Evolutionary conservation across 148 eudicot genomes (phyloP).

Genomic region (Chenopodium quinoa): DNA sequence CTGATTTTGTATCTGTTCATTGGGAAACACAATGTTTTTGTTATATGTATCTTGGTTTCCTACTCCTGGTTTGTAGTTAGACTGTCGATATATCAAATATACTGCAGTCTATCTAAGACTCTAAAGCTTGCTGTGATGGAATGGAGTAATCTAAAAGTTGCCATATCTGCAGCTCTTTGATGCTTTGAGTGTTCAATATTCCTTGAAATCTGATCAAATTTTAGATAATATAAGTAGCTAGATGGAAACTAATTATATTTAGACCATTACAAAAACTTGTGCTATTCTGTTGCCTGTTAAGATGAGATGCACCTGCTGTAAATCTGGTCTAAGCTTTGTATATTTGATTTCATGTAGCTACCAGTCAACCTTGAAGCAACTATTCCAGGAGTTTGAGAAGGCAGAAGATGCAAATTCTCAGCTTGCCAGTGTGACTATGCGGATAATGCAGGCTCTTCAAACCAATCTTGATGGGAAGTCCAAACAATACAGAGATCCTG

Average conservation of each 20-base stretch:
- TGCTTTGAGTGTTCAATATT: not conserved
- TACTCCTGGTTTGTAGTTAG: not conserved
- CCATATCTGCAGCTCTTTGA: not conserved
- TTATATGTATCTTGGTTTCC: not conserved
- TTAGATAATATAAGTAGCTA: not conserved
- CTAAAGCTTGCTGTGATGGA: not conserved
- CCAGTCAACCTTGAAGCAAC: conserved; percentile 94
- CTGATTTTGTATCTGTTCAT: not conserved
- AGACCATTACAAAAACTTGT: not conserved
- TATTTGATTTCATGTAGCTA: conserved; percentile 50
- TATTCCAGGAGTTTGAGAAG: conserved; percentile 84
- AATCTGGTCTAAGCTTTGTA: conserved; percentile 14
- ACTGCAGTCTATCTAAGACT: not conserved
- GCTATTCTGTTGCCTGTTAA: not conserved
- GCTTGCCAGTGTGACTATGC: conserved; percentile 85
- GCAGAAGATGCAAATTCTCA: conserved; percentile 66
- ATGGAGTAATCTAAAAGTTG: not conserved
- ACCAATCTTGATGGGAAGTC: conserved; percentile 94
- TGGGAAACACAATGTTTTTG: not conserved
- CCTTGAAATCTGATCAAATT: not conserved
- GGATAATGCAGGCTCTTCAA: conserved; percentile 98
- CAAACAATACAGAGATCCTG: conserved; percentile 85
- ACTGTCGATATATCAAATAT: not conserved
- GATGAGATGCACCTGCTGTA: not conserved
- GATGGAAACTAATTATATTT: not conserved